phyloP scores from a whole-genome alignment of 2,329 filamentous ascomycete species.

The Ceratocystis albifundus region DNA sequence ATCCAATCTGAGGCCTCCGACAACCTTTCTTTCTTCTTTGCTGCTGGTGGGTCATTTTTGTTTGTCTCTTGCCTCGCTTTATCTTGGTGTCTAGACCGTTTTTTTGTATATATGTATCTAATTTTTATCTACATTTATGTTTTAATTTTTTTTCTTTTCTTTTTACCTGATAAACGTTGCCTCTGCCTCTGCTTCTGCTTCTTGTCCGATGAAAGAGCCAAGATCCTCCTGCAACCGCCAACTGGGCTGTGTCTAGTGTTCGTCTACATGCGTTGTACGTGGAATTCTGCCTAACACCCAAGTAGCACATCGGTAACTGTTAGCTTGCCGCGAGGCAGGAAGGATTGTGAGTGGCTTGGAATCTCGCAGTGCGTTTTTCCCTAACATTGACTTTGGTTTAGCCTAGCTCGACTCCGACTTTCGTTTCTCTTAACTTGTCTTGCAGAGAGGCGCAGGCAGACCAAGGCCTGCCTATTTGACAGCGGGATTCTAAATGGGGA shows the following conservation, averaged over 20 bases:
- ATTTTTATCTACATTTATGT: too few species aligned
- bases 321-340: neutral
- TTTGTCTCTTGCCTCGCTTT: neutral
- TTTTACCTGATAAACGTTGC: neutral
- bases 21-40: neutral
- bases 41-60: neutral
- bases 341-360: neutral
- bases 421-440: neutral
- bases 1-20: slow-evolving; percentile 17
- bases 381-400: neutral
- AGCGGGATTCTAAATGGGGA: neutral
- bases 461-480: neutral
- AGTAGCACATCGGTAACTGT: neutral
- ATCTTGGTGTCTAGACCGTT: neutral
- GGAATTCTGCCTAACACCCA: slow-evolving; percentile 1
- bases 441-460: slow-evolving; percentile 10
- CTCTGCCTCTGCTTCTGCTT: neutral
- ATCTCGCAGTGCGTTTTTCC: neutral
- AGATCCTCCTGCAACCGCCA: neutral
- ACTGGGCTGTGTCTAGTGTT: neutral
- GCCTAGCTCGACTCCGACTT: too few species aligned
- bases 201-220: neutral
- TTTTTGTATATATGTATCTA: too few species aligned
- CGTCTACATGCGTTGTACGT: neutral
- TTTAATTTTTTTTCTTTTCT: too few species aligned